A percentile compares a stretch with the other conserved stretches of the same genome.
phyloP scores from a whole-genome alignment of 495 filamentous ascomycete species.

The Acidomyces sp. region DNA sequence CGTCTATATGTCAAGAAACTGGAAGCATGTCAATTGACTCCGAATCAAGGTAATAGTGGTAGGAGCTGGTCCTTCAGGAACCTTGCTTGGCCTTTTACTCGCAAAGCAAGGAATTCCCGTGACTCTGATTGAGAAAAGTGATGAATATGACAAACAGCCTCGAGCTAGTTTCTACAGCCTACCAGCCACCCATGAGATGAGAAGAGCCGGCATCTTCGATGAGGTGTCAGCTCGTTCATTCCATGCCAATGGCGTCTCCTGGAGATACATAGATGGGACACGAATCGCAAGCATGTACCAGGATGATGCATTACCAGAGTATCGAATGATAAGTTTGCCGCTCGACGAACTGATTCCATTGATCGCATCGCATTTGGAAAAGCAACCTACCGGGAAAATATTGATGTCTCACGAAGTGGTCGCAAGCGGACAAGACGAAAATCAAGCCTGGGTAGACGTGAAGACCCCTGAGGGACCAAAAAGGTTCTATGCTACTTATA shows the following conservation, averaged over 20 bases:
- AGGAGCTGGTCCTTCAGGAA: constrained; percentile 44
- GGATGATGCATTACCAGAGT: constrained; percentile 21
- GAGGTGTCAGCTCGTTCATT: constrained; percentile 37
- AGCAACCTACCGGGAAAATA: constrained; percentile 27
- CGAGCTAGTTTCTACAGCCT: constrained; percentile 39
- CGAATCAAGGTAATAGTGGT: constrained; percentile 35
- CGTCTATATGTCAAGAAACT: not conserved
- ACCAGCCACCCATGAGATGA: constrained; percentile 39
- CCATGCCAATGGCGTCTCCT: constrained; percentile 36
- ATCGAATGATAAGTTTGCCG: constrained; percentile 34
- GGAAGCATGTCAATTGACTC: not conserved
- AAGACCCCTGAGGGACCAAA: constrained; percentile 33
- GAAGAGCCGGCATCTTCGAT: constrained; percentile 41
- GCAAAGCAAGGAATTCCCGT: constrained; percentile 40
- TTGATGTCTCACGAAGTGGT: constrained; percentile 10
- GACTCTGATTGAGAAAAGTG: constrained; percentile 39
- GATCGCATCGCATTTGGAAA: constrained; percentile 36
- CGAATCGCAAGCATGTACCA: constrained; percentile 5
- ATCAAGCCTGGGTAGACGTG: constrained; percentile 40
- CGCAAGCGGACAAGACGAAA: constrained; percentile 35
- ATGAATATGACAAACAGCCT: constrained; percentile 40
- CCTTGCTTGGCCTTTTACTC: constrained; percentile 43
- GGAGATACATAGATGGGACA: constrained; percentile 28
- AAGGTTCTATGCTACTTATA: constrained; percentile 37
- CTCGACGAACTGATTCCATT: constrained; percentile 35